Evolutionary conservation across 352 stramenopile species (phyloP).

Genomic region (Phytophthora sojae): DNA sequence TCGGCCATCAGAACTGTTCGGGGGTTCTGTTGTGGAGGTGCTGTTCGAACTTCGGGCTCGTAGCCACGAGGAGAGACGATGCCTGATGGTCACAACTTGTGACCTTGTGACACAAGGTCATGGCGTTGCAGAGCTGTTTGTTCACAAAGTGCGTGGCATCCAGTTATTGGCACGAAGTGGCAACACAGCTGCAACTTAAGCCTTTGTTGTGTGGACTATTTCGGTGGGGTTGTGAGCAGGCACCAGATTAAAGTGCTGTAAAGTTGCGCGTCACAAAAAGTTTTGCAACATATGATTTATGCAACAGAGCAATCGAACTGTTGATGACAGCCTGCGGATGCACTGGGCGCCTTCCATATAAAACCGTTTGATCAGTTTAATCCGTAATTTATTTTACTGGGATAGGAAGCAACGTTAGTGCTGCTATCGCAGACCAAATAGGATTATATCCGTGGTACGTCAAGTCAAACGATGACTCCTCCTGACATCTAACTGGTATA

Average conservation of each 20-base stretch:
- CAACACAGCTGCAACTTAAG: neutral
- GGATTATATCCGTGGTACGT: too few relatives aligned
- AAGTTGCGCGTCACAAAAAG: neutral
- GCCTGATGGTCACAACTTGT: too few relatives aligned
- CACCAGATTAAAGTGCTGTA: neutral
- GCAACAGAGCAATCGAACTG: neutral
- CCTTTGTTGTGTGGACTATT: neutral
- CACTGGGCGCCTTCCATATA: too few relatives aligned
- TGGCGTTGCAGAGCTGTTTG: neutral
- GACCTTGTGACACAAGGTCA: constrained; percentile 8
- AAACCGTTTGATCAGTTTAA: too few relatives aligned
- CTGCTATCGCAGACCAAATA: too few relatives aligned
- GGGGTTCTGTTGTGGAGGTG: neutral
- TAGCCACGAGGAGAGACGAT: neutral
- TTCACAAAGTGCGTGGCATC: constrained; percentile 16
- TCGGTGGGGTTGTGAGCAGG: neutral
- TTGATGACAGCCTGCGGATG: neutral
- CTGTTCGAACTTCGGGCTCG: neutral
- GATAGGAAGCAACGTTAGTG: too few relatives aligned
- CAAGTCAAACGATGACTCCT: too few relatives aligned
- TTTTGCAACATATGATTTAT: neutral
- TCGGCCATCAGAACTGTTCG: constrained; percentile 12
- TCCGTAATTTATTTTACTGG: too few relatives aligned
- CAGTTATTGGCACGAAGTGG: constrained; percentile 11
- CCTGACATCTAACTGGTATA: too few relatives aligned